Conservation (phyloP, 192 early-diverging fungal genomes). For the Kickxella alabastrina region DNA sequence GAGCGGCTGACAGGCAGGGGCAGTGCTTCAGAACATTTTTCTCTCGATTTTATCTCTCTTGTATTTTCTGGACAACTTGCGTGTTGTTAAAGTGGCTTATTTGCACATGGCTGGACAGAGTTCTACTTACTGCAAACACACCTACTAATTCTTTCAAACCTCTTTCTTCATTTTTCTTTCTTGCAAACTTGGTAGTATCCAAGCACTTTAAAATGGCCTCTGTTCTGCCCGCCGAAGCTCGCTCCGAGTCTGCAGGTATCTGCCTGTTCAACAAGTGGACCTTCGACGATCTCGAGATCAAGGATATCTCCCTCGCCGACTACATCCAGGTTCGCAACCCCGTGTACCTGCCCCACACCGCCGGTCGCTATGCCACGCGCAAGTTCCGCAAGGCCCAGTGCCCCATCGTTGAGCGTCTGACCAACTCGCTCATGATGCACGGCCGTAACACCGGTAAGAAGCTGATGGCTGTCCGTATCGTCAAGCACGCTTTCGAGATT, state of each 20-base stretch:
- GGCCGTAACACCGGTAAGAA: slow-evolving; percentile 99
- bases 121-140: no score
- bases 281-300: slow-evolving; percentile 84
- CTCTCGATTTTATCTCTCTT: no score
- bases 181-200: slow-evolving; percentile 9
- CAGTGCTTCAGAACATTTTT: no score
- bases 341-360: slow-evolving; percentile 97
- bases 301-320: slow-evolving; percentile 85
- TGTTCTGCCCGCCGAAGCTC: slow-evolving; percentile 53
- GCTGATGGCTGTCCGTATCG: slow-evolving; percentile 97
- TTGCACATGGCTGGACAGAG: no score
- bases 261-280: slow-evolving; percentile 86
- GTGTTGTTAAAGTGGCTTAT: no score
- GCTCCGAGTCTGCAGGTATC: slow-evolving; percentile 44
- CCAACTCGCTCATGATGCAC: slow-evolving; percentile 99
- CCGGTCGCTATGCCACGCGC: slow-evolving; percentile 95
- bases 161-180: no score
- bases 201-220: slow-evolving; percentile 48
- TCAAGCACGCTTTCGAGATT: slow-evolving; percentile 99
- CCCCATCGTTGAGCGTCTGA: slow-evolving; percentile 96
- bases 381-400: slow-evolving; percentile 99
- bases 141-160: no score
- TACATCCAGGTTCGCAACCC: slow-evolving; percentile 90
- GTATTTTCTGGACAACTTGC: no score
- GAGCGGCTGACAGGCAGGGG: no score